phyloP scores from a whole-genome alignment of 2,329 filamentous ascomycete genomes.

The Alternaria burnsii region DNA sequence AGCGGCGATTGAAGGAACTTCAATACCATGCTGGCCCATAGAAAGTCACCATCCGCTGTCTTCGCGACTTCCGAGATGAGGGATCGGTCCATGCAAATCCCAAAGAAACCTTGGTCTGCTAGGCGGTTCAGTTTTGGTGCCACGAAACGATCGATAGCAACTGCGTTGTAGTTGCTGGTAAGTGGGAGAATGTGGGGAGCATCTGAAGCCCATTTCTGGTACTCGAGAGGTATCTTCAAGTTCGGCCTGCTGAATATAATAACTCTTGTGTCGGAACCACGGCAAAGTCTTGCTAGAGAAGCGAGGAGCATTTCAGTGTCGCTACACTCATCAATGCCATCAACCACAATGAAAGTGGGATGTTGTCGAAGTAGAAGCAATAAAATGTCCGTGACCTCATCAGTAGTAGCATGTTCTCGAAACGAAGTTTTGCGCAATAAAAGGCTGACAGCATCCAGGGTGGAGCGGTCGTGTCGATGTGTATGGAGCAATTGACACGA shows the following conservation, averaged over 20 bases:
- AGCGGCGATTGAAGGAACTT: constrained; percentile 35
- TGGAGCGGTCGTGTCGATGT: constrained; percentile 33
- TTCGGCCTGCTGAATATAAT: constrained; percentile 39
- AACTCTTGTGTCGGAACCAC: constrained; percentile 33
- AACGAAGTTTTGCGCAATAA: constrained; percentile 36
- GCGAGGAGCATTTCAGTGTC: constrained; percentile 31
- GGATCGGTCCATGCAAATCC: constrained; percentile 36
- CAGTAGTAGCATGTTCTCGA: constrained; percentile 34
- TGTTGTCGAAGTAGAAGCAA: constrained; percentile 40
- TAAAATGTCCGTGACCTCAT: constrained; percentile 38
- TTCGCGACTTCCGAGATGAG: constrained; percentile 28
- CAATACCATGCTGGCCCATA: constrained; percentile 38
- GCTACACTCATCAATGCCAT: constrained; percentile 41
- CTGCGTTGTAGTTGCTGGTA: constrained; percentile 24
- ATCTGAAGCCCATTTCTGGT: constrained; percentile 41
- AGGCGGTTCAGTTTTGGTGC: constrained; percentile 31
- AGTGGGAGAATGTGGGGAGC: constrained; percentile 35
- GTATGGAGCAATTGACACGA: constrained; percentile 36
- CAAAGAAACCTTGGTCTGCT: constrained; percentile 43
- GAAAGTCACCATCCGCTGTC: constrained; percentile 37
- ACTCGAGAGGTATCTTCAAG: constrained; percentile 37
- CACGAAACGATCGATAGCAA: constrained; percentile 31
- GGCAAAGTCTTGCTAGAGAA: constrained; percentile 32
- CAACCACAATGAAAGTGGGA: constrained; percentile 42
- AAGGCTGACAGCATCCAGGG: constrained; percentile 39